These are phyloP conservation scores for Sporothrix humicola DNA, from an alignment of 2,329 filamentous ascomycete genomes.

Conservation along the genomic window DNA sequence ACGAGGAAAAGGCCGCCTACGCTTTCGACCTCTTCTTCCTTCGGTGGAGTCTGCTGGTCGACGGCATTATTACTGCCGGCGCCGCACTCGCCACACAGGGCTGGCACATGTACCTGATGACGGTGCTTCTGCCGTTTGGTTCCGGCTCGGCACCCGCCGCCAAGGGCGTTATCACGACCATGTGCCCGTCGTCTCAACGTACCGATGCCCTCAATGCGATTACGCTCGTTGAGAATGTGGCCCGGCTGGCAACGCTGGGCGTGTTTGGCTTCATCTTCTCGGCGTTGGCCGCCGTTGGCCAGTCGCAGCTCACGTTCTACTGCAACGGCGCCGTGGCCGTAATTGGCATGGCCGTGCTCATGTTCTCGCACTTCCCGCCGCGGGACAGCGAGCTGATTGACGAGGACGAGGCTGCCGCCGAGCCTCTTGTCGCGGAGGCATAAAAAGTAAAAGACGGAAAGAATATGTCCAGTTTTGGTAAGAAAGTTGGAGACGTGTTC, in stretches of 20 bases:
- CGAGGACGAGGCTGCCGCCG: conserved; percentile 21
- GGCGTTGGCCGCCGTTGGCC: conserved; percentile 63
- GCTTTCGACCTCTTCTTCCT: conserved; percentile 72
- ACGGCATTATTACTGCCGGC: conserved; percentile 67
- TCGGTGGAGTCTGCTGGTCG: conserved; percentile 67
- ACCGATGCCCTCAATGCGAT: conserved; percentile 72
- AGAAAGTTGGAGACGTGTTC: not conserved
- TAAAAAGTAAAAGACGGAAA: not conserved
- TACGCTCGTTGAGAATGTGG: conserved; percentile 72
- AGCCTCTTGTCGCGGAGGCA: not conserved
- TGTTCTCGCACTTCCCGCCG: conserved; percentile 53
- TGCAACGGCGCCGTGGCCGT: conserved; percentile 68
- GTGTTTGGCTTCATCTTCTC: conserved; percentile 72
- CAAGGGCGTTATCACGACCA: conserved; percentile 75
- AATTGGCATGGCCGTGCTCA: conserved; percentile 49
- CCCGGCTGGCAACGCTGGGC: conserved; percentile 65
- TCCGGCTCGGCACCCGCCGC: conserved; percentile 72
- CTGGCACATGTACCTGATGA: conserved; percentile 73
- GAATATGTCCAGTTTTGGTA: not conserved
- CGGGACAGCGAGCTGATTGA: conserved; percentile 46
- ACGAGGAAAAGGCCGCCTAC: conserved; percentile 53
- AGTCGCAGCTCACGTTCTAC: conserved; percentile 67
- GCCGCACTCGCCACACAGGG: conserved; percentile 65
- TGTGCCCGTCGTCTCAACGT: conserved; percentile 66
- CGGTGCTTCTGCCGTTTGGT: conserved; percentile 68